Evolutionary conservation across 1,139 yeast species (phyloP).

Genomic region (Zygoascus hellenicus): DNA sequence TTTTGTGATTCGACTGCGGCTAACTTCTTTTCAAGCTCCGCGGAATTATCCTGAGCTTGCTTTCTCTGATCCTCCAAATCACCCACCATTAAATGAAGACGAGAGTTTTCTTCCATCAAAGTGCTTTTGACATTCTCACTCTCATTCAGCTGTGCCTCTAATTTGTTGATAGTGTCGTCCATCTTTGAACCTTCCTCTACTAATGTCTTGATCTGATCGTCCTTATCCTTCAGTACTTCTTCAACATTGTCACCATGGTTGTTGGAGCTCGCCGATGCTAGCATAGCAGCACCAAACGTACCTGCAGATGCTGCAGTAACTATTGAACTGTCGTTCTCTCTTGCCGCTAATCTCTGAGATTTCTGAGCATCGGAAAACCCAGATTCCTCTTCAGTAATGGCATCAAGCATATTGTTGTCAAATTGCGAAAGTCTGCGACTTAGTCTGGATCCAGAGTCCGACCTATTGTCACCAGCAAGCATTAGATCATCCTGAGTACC

Average conservation of each 20-base stretch:
- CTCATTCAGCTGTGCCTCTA: constrained; percentile 29
- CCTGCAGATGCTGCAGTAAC: background rate
- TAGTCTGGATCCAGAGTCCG: constrained; percentile 1
- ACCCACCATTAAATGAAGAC: constrained; percentile 28
- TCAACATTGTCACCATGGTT: background rate
- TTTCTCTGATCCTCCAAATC: constrained; percentile 24
- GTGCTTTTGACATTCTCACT: constrained; percentile 28
- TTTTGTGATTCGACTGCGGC: constrained; percentile 14
- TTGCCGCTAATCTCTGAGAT: background rate
- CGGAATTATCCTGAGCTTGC: constrained; percentile 16
- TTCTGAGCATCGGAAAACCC: constrained; percentile 1
- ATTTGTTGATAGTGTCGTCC: constrained; percentile 26
- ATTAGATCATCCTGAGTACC: constrained; percentile 1
- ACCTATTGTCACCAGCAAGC: background rate
- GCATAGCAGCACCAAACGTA: background rate
- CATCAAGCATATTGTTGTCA: constrained; percentile 9
- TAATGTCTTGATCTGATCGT: constrained; percentile 29
- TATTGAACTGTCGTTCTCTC: background rate
- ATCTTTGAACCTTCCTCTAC: constrained; percentile 29
- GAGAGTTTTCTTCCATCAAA: constrained; percentile 31
- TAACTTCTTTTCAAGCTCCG: constrained; percentile 13
- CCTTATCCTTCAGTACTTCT: constrained; percentile 12
- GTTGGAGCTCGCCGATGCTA: background rate
- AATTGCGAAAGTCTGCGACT: constrained; percentile 7
- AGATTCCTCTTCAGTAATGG: constrained; percentile 9